Percentiles rank a stretch among this genome's conserved stretches.
Evolutionary conservation across 495 filamentous ascomycete genomes (phyloP).

Genomic region (Trichoderma gamsii): DNA sequence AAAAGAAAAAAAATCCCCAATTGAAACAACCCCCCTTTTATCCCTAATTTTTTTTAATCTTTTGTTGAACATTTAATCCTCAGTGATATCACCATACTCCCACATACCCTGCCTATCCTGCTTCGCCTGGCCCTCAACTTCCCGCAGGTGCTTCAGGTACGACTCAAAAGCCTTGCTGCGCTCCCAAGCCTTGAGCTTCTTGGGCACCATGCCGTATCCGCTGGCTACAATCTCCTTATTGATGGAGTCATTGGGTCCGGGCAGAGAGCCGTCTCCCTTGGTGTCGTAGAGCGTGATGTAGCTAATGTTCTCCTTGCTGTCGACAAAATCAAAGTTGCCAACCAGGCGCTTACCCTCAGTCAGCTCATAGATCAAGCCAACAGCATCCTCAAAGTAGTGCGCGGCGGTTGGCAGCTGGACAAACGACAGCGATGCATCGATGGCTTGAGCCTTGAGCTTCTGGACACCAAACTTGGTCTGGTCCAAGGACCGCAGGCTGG

Average conservation of each 20-base stretch:
- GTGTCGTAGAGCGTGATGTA: slow-evolving; percentile 85
- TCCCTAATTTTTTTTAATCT: neutral
- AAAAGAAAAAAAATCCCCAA: neutral
- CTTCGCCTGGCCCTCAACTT: slow-evolving; percentile 70
- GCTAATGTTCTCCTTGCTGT: slow-evolving; percentile 65
- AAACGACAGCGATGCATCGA: slow-evolving; percentile 82
- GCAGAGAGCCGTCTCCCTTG: slow-evolving; percentile 49
- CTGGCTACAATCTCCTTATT: slow-evolving; percentile 79
- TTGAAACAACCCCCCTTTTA: neutral
- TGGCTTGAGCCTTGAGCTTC: slow-evolving; percentile 78
- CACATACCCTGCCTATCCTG: slow-evolving; percentile 75
- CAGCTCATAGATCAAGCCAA: slow-evolving; percentile 61
- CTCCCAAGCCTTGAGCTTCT: slow-evolving; percentile 88
- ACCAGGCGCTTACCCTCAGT: slow-evolving; percentile 68
- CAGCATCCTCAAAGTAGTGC: slow-evolving; percentile 76
- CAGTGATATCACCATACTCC: slow-evolving; percentile 95
- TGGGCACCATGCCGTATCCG: slow-evolving; percentile 82
- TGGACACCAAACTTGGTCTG: slow-evolving; percentile 70
- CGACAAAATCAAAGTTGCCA: slow-evolving; percentile 78
- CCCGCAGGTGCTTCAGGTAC: slow-evolving; percentile 59
- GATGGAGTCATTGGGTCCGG: slow-evolving; percentile 55
- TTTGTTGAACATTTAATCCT: slow-evolving; percentile 51
- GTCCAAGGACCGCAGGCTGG: slow-evolving; percentile 67
- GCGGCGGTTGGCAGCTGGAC: slow-evolving; percentile 71
- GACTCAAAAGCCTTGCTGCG: slow-evolving; percentile 56